phyloP scores from a whole-genome alignment of 352 stramenopile genomes.

The Globisporangium acanthophoron region DNA sequence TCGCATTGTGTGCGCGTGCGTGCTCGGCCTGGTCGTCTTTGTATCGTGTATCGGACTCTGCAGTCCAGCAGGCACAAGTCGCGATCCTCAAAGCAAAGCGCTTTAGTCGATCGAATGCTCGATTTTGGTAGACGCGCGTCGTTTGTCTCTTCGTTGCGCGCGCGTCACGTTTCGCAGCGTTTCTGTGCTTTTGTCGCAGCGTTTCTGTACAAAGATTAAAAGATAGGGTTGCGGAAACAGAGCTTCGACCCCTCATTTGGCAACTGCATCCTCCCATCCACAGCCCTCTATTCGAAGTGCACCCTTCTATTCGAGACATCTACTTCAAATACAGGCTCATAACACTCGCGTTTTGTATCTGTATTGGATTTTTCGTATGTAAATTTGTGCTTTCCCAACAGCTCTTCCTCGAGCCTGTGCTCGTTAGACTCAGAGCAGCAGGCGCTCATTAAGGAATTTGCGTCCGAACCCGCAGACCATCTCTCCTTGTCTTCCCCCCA shows the following conservation, averaged over 20 bases:
- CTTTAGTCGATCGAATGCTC: neutral
- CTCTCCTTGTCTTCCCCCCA: constrained; percentile 7
- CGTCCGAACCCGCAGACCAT: constrained; percentile 2
- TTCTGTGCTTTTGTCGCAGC: neutral
- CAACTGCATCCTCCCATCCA: neutral
- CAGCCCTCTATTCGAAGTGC: neutral
- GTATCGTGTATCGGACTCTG: no score
- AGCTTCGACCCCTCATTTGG: neutral
- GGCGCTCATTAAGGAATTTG: constrained; percentile 13
- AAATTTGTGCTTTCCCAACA: neutral
- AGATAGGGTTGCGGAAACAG: neutral
- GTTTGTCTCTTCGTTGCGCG: neutral
- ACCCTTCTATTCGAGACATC: neutral
- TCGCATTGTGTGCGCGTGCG: no score
- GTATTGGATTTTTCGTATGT: neutral
- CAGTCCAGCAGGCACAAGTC: no score
- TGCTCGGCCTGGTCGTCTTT: no score
- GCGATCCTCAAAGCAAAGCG: neutral
- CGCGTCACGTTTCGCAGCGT: neutral
- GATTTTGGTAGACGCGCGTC: constrained; percentile 1
- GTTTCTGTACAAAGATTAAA: neutral
- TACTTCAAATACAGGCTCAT: neutral
- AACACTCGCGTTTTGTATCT: neutral
- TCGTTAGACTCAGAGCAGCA: neutral
- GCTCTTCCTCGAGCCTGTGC: no score